Percentiles rank a stretch among this genome's conserved stretches.
Conservation (phyloP, 23 red algal species). For the Cyanidiococcus yangmingshanensis region DNA sequence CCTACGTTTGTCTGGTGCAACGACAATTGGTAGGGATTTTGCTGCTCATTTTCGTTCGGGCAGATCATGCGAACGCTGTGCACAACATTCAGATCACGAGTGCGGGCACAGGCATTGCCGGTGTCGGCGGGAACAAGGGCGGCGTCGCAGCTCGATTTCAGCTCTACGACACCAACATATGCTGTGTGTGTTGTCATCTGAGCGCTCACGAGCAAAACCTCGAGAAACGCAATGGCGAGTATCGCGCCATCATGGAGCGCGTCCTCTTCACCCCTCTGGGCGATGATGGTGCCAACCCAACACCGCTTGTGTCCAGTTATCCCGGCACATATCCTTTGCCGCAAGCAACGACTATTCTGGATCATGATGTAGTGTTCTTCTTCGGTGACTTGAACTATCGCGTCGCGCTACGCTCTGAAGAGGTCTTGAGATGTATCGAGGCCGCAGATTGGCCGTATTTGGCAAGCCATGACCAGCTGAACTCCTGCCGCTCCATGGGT, state of each 20-base stretch:
- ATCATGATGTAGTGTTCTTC: conserved; percentile 82
- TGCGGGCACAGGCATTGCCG: conserved; percentile 78
- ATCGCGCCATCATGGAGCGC: conserved; percentile 62
- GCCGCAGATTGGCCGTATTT: conserved; percentile 39
- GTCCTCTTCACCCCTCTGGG: conserved; percentile 45
- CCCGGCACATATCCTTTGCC: background rate
- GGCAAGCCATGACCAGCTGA: conserved; percentile 62
- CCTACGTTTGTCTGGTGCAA: conserved; percentile 40
- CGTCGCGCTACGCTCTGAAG: conserved; percentile 52
- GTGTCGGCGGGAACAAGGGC: conserved; percentile 86
- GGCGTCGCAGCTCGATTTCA: conserved; percentile 66
- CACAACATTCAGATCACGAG: conserved; percentile 46
- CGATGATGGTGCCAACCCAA: background rate
- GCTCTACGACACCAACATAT: conserved; percentile 67
- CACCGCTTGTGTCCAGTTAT: background rate
- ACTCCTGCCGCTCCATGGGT: conserved; percentile 28
- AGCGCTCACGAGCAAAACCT: conserved; percentile 80
- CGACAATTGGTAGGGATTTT: conserved; percentile 88
- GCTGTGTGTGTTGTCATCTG: conserved; percentile 76
- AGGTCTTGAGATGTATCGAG: conserved; percentile 45
- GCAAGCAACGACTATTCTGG: conserved; percentile 24
- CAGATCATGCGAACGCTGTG: conserved; percentile 48
- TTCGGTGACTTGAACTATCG: conserved; percentile 94
- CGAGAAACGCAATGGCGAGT: conserved; percentile 73
- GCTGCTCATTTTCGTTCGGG: conserved; percentile 70